Evolutionary conservation across 2,329 filamentous ascomycete species (phyloP), one percentile per base, ranked within the genome.

Genomic region (Annulohypoxylon truncatum): DNA sequence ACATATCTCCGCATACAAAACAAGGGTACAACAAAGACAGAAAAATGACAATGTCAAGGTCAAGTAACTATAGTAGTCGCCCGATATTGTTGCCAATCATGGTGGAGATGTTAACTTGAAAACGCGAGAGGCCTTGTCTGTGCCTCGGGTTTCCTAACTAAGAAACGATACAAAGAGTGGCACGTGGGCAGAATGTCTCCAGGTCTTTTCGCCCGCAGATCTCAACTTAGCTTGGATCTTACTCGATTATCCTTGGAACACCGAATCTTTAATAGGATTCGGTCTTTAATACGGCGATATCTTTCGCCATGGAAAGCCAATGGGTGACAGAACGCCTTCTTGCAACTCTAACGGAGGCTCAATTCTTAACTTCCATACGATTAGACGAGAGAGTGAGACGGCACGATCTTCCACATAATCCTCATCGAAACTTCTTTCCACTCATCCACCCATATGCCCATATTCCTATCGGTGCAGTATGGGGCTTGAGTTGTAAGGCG

Each of bases 161-260:
- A 47, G 26, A 28, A 46, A n/a, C 10, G 7, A 38, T 18, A 26
- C n/a, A 42, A 26, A 40, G 15, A 40, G 44, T 56, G 31, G 61
- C 65, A 68, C 65, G 61, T 65, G 65, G 57, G 42, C 53, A n/a
- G n/a, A n/a, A 18, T 18, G 29, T 38, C n/a, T 38, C 35, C 35
- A 59, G 33, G 53, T 58, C 18, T 29, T 44, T 48, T 62, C 29
- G 15, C 15, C 28, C 56, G 61, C 54, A 62, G 65, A 68, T 68
- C 61, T 48, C 20, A 28, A 31, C 56, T 18, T 0, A n/a, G 31
- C 15, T 22, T n/a, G 50, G 18, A 60, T 54, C 48, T 61, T 22
- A 58, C 20, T 61, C 24, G 56, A 20, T 22, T 26, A 62, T 48
- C 57, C 42, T 28, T 48, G 15, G 26, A 60, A 61, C 42, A 61